These are phyloP conservation scores for Euphorbia pulcherrima DNA, from an alignment of 345 rosid genomes.

Conservation along the genomic window DNA sequence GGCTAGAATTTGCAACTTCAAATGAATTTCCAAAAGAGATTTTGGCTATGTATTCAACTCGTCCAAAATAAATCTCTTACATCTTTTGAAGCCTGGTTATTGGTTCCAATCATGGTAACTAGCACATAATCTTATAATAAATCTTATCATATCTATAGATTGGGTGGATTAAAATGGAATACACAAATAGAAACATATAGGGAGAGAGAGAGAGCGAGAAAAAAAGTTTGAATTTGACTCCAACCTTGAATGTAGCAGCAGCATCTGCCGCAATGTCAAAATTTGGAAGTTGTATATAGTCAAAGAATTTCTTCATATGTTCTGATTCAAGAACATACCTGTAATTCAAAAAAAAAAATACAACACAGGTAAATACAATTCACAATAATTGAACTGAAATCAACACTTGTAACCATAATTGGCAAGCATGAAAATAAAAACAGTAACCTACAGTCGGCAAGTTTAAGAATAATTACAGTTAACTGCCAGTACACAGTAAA, in stretches of 20 bases:
- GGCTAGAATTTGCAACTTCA: not conserved
- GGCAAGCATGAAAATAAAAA: not conserved
- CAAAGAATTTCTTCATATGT: constrained; percentile 84
- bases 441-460: not conserved
- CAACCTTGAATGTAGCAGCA: constrained; percentile 97
- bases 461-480: not conserved
- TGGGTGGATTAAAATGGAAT: not conserved
- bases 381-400: not conserved
- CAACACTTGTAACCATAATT: not conserved
- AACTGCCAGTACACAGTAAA: not conserved
- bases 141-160: not conserved
- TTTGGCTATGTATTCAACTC: not conserved
- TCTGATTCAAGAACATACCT: constrained; percentile 89
- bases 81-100: not conserved
- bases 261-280: constrained; percentile 98
- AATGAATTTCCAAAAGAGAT: constrained; percentile 8
- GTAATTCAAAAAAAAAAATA: constrained; percentile 23
- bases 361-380: too few relatives aligned
- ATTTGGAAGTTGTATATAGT: constrained; percentile 89
- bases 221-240: constrained; percentile 10
- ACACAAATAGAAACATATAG: not conserved
- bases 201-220: not conserved
- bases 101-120: constrained; percentile 1
- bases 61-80: not conserved
- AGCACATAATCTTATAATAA: not conserved